phyloP scores from a whole-genome alignment of 2,329 filamentous ascomycete genomes.

The Furcasterigmium furcatum region DNA sequence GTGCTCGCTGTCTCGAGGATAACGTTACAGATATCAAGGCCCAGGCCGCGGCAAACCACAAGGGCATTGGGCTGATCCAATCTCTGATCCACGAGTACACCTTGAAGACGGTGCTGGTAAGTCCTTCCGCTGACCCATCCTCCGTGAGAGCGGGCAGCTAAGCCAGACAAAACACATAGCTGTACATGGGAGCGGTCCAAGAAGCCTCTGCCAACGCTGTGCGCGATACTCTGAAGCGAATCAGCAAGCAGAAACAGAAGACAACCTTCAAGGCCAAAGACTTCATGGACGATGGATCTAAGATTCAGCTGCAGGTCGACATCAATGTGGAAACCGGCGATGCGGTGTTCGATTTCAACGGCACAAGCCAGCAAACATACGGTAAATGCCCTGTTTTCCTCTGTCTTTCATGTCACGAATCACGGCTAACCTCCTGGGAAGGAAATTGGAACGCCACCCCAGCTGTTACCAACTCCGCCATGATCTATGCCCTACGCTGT shows the following conservation, averaged over 20 bases:
- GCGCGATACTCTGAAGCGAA: constrained; percentile 8
- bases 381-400: too few species aligned
- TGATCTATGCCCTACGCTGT: constrained; percentile 70
- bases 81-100: constrained; percentile 77
- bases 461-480: constrained; percentile 25
- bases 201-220: constrained; percentile 12
- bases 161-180: constrained; percentile 37
- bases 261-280: constrained; percentile 67
- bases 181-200: constrained; percentile 27
- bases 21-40: constrained; percentile 75
- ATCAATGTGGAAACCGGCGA: constrained; percentile 67
- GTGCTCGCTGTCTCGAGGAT: constrained; percentile 68
- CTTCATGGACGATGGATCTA: constrained; percentile 64
- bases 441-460: constrained; percentile 24
- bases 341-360: constrained; percentile 52
- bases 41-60: constrained; percentile 72
- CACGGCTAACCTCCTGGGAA: too few species aligned
- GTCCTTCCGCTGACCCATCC: constrained; percentile 18
- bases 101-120: constrained; percentile 64
- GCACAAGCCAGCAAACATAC: constrained; percentile 50
- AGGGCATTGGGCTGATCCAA: constrained; percentile 72
- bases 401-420: too few species aligned
- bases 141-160: neutral
- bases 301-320: constrained; percentile 21
- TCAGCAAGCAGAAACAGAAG: constrained; percentile 61